Conservation (phyloP, 2,329 filamentous ascomycete species). For the Knufia petricola region DNA sequence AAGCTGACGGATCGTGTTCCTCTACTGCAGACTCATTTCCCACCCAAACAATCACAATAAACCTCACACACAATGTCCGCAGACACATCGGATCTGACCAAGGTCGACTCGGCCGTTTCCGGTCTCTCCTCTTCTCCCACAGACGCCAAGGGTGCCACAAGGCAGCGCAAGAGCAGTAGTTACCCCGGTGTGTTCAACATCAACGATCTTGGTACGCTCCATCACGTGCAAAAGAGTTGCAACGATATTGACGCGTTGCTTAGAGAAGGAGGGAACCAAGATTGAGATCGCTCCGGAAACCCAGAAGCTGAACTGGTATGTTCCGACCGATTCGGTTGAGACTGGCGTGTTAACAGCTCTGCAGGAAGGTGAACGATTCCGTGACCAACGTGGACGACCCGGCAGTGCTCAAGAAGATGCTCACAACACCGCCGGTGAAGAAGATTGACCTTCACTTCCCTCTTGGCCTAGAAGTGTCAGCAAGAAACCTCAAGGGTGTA, state of each 20-base stretch:
- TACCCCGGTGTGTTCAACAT: constrained; percentile 70
- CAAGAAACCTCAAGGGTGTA: constrained; percentile 84
- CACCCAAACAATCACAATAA: background rate
- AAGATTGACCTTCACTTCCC: constrained; percentile 92
- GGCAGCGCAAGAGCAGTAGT: constrained; percentile 60
- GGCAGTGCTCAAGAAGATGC: constrained; percentile 68
- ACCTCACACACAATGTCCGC: constrained; percentile 20
- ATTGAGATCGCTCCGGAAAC: constrained; percentile 71
- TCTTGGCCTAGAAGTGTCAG: constrained; percentile 75
- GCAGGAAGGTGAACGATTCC: constrained; percentile 89
- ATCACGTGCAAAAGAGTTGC: background rate
- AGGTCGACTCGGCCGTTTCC: constrained; percentile 86
- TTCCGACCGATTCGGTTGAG: constrained; percentile 11
- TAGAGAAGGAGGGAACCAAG: constrained; percentile 65
- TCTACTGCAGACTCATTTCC: background rate
- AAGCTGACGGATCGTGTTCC: background rate
- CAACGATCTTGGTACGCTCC: constrained; percentile 67
- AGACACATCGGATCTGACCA: constrained; percentile 39
- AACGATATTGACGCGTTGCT: constrained; percentile 3
- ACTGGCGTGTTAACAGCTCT: constrained; percentile 1
- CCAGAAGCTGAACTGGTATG: constrained; percentile 80
- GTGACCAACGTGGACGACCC: constrained; percentile 69
- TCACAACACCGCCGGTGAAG: constrained; percentile 77
- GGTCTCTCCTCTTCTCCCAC: constrained; percentile 61
- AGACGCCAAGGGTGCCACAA: constrained; percentile 39